phyloP scores from a whole-genome alignment of 2,329 filamentous ascomycete genomes.

The Fusarium pseudoanthophilum region DNA sequence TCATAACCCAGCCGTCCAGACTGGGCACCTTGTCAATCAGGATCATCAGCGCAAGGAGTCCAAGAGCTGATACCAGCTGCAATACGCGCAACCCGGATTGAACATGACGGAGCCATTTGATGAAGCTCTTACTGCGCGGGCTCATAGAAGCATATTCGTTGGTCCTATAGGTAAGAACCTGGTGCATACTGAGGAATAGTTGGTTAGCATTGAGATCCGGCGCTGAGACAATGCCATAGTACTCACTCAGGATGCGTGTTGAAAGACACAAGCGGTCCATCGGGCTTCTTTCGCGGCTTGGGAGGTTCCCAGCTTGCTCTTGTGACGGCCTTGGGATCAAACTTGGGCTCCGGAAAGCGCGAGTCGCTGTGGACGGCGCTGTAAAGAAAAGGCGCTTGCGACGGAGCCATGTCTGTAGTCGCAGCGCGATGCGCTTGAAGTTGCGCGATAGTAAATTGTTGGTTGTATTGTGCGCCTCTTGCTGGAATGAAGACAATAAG shows the following conservation, averaged over 20 bases:
- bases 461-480: slow-evolving; percentile 2
- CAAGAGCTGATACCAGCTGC: slow-evolving; percentile 75
- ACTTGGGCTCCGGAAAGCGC: slow-evolving; percentile 66
- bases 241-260: slow-evolving; percentile 88
- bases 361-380: slow-evolving; percentile 63
- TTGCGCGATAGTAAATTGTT: slow-evolving; percentile 12
- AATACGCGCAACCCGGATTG: slow-evolving; percentile 76
- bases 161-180: slow-evolving; percentile 71
- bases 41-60: slow-evolving; percentile 79
- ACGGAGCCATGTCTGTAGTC: slow-evolving; percentile 43
- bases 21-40: slow-evolving; percentile 75
- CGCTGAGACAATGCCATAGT: neutral
- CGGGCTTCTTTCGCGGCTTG: slow-evolving; percentile 69
- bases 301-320: slow-evolving; percentile 79
- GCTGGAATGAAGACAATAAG: slow-evolving; percentile 19
- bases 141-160: slow-evolving; percentile 74
- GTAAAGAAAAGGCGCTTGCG: slow-evolving; percentile 76
- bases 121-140: slow-evolving; percentile 73
- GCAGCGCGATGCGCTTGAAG: slow-evolving; percentile 23
- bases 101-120: slow-evolving; percentile 74
- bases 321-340: slow-evolving; percentile 88
- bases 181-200: slow-evolving; percentile 61
- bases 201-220: neutral
- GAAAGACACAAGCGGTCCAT: slow-evolving; percentile 83
- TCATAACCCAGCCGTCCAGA: slow-evolving; percentile 78